phyloP scores from a whole-genome alignment of 176 grass and related monocot species.

The Otatea glauca region DNA sequence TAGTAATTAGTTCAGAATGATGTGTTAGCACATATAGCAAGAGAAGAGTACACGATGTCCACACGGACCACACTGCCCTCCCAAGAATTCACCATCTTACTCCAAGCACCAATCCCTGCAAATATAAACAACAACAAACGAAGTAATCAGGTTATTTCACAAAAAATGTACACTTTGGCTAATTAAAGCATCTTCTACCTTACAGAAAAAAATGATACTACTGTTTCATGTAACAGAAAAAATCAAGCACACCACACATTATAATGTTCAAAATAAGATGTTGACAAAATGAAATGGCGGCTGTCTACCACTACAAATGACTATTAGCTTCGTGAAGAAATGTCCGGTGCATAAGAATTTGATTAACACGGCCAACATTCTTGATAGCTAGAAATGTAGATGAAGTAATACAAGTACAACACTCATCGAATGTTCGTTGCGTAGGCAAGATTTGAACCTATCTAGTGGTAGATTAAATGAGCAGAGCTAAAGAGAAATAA shows the following conservation, averaged over 20 bases:
- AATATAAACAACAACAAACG: too few species aligned
- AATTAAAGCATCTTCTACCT: not conserved
- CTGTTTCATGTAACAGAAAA: too few species aligned
- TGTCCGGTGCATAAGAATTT: not conserved
- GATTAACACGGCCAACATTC: not conserved
- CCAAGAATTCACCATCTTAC: not conserved
- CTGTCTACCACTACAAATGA: not conserved
- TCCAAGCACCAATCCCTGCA: not conserved
- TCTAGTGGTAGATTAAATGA: not conserved
- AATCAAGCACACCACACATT: not conserved
- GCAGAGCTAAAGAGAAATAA: not conserved
- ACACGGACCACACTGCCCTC: not conserved
- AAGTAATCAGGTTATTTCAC: not conserved
- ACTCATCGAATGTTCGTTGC: slow-evolving; percentile 5
- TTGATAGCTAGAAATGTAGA: not conserved
- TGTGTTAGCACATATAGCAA: too few species aligned
- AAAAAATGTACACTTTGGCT: not conserved
- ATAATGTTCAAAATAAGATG: not conserved
- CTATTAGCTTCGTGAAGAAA: not conserved
- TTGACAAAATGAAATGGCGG: not conserved
- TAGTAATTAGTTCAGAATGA: too few species aligned
- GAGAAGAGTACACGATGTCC: not conserved
- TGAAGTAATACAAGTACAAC: not conserved
- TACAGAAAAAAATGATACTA: too few species aligned
- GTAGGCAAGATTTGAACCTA: slow-evolving; percentile 21